phyloP scores from a whole-genome alignment of 306 rosid genomes.

The Castanea mollissima region DNA sequence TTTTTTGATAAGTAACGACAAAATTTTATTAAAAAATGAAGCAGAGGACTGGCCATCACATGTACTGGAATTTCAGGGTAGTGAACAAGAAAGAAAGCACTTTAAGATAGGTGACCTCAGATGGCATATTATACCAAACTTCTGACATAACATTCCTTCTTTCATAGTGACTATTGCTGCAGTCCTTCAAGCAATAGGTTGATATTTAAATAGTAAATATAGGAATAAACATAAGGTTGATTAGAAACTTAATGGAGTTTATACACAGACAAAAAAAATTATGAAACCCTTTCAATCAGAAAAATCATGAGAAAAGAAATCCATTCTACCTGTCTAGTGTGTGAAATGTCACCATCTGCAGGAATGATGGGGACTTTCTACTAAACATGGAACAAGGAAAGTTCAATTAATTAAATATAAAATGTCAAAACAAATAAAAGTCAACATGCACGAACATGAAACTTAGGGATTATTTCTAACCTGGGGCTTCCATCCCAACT shows the following conservation, averaged over 20 bases:
- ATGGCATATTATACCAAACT: neutral
- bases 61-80: slow-evolving; percentile 11
- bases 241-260: neutral
- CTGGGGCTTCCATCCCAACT: slow-evolving; percentile 98
- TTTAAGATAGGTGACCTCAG: slow-evolving; percentile 14
- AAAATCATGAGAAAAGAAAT: neutral
- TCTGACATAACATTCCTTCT: neutral
- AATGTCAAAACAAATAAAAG: neutral
- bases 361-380: slow-evolving; percentile 85
- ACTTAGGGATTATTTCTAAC: slow-evolving; percentile 19
- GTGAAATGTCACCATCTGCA: slow-evolving; percentile 66
- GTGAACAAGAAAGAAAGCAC: neutral
- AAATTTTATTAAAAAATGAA: too few species aligned
- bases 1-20: too few species aligned
- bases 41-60: neutral
- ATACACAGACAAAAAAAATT: neutral
- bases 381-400: slow-evolving; percentile 31
- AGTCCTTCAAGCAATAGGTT: neutral
- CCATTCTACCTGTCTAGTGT: slow-evolving; percentile 57
- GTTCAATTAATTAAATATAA: slow-evolving; percentile 12
- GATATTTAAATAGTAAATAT: neutral
- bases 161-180: neutral
- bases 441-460: neutral
- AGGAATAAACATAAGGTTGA: slow-evolving; percentile 10
- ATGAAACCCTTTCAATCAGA: neutral